These are phyloP conservation scores for Dillenia turbinata DNA, from an alignment of 164 flowering plant genomes.

Conservation along the genomic window DNA sequence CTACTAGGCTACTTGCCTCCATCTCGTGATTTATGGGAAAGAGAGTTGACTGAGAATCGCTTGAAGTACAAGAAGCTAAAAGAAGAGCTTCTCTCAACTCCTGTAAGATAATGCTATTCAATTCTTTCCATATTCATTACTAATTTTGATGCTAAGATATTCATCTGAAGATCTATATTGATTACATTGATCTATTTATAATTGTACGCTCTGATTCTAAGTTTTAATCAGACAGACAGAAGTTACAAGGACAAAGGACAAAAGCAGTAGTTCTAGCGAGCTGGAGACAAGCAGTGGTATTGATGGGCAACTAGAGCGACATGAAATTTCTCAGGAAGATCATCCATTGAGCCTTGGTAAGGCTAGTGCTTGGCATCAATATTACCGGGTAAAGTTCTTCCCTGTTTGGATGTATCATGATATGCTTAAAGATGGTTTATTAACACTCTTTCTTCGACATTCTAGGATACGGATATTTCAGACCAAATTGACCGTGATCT, in stretches of 20 bases:
- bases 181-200: neutral
- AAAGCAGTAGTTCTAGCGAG: conserved; percentile 11
- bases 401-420: neutral
- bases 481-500: conserved; percentile 68
- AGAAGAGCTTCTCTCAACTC: conserved; percentile 51
- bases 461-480: conserved; percentile 46
- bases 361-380: conserved; percentile 53
- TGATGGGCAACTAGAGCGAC: conserved; percentile 40
- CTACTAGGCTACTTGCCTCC: conserved; percentile 58
- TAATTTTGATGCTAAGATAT: neutral
- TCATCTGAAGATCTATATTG: neutral
- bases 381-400: conserved; percentile 36
- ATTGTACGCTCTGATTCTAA: neutral
- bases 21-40: conserved; percentile 49
- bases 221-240: conserved; percentile 48
- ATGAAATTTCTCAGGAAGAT: conserved; percentile 44
- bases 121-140: neutral
- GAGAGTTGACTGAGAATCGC: conserved; percentile 40
- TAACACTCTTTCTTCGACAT: neutral
- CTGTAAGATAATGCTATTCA: conserved; percentile 35
- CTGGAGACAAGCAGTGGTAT: conserved; percentile 11
- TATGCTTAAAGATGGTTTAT: neutral
- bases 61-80: conserved; percentile 47
- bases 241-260: conserved; percentile 23
- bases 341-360: conserved; percentile 53